Conservation (phyloP, 2,329 filamentous ascomycete genomes). For the Emergomyces pasteurianus region DNA sequence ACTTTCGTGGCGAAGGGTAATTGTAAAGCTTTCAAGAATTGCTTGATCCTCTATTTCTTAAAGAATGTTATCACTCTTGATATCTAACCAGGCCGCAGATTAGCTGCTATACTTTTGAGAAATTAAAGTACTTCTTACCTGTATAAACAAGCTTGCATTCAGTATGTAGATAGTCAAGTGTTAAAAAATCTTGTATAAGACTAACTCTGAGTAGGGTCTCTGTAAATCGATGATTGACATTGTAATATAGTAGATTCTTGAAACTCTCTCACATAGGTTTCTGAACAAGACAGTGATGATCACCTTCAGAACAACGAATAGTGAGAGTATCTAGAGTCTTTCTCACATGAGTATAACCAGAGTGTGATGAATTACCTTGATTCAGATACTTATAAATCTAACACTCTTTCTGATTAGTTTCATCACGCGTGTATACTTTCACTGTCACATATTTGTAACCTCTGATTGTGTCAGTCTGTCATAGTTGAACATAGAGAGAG, state of each 20-base stretch:
- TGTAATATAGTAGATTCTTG: constrained; percentile 26
- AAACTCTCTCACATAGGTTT: constrained; percentile 32
- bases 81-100: constrained; percentile 19
- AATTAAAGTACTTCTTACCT: constrained; percentile 17
- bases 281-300: constrained; percentile 25
- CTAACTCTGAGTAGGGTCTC: constrained; percentile 24
- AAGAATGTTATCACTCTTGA: constrained; percentile 34
- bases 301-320: constrained; percentile 15
- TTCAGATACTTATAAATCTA: constrained; percentile 19
- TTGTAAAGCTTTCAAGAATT: constrained; percentile 25
- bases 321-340: constrained; percentile 22
- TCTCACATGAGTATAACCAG: constrained; percentile 20
- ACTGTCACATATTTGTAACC: constrained; percentile 15
- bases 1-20: constrained; percentile 28
- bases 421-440: too few species aligned
- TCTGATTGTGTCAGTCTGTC: constrained; percentile 10
- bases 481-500: constrained; percentile 2
- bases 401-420: constrained; percentile 15
- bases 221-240: constrained; percentile 27
- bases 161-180: constrained; percentile 21
- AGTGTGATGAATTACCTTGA: constrained; percentile 16
- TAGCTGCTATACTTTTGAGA: neutral
- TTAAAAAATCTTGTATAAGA: too few species aligned
- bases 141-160: constrained; percentile 36
- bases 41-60: constrained; percentile 24